Base-by-base conservation (phyloP, 768 basidiomycete genomes). In the Pilatotrama ljubarskyi region DNA sequence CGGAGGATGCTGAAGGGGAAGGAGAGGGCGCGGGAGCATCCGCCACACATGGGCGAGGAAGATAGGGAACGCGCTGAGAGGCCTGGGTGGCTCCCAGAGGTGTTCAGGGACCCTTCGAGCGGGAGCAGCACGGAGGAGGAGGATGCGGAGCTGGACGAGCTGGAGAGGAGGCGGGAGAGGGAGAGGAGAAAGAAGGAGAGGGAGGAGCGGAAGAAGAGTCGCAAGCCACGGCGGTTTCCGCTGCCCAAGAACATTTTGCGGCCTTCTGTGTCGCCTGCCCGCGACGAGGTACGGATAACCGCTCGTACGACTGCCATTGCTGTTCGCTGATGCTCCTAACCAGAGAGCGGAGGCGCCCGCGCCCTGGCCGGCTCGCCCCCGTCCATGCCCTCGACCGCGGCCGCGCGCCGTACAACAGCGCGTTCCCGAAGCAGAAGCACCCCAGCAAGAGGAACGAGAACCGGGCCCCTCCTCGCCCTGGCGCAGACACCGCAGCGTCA, bases 91-190 rank as follows among this genome's bases (percentile, higher is more conserved):
- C 40, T 54, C 17, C 61, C 55, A 6, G 51, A 44, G 11, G 58
- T 36, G 13, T 61, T 66, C 22, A 25, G 51, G 4, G 59, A 63
- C 29, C 17, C 38, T 1, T 54, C 48, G 8, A 58, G 59, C 15
- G 61, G 65, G 14, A 58, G 59, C 18, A 49, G 50, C 46, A 60
- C 46, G 11, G 59, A 61, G 14, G 58, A 43, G 17, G 61, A 51
- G 3, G 53, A 53, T 13, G 42, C 25, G 13, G 32, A 14, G n/a
- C 54, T 51, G 5, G 59, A 46, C n/a, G 51, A 41, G 6, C 47
- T 57, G 2, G 25, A 48, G 18, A 15, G 37, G 7, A 37, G 29
- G n/a, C 38, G 47, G 11, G 47, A 57, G 47, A 26, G 40, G 29
- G 55, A 57, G 18, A 32, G 47, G 18, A 38, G 40, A 11, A 24